phyloP scores from a whole-genome alignment of 139 green algal species.

The Ettlia oleoabundans region DNA sequence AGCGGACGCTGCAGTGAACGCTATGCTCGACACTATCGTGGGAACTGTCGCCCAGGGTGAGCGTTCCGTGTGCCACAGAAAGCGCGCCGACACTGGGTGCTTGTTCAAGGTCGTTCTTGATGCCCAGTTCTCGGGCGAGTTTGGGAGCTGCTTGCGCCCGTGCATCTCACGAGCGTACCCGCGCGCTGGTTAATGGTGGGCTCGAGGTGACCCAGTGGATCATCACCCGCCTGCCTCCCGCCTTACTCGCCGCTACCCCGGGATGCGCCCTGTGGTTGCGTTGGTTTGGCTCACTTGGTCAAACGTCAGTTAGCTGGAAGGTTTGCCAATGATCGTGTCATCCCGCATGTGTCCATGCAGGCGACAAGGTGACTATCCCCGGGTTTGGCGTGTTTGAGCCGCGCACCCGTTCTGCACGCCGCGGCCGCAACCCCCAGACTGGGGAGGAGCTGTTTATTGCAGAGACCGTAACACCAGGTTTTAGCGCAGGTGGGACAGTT shows the following conservation, averaged over 20 bases:
- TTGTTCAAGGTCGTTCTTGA: no score
- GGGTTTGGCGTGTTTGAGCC: constrained; percentile 58
- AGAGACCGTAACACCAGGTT: constrained; percentile 40
- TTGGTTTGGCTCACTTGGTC: no score
- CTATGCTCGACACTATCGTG: constrained; percentile 36
- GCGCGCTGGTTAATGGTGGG: no score
- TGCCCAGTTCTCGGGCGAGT: no score
- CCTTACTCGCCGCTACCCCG: no score
- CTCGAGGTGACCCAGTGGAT: no score
- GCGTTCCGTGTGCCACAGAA: background rate
- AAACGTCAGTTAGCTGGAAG: no score
- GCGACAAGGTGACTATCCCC: constrained; percentile 48
- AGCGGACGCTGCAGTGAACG: constrained; percentile 19
- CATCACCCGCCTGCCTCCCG: no score
- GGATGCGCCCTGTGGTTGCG: no score
- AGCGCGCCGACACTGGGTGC: background rate
- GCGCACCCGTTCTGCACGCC: constrained; percentile 38
- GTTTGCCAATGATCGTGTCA: no score
- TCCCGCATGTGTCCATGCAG: constrained; percentile 20
- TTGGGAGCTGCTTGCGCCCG: no score
- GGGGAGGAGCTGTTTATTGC: constrained; percentile 47
- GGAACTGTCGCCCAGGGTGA: constrained; percentile 20
- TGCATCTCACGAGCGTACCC: no score
- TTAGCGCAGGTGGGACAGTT: constrained; percentile 26
- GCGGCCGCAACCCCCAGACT: constrained; percentile 57